These are phyloP conservation scores for Tulasnella sp. DNA, from an alignment of 768 basidiomycete species.

Conservation along the genomic window DNA sequence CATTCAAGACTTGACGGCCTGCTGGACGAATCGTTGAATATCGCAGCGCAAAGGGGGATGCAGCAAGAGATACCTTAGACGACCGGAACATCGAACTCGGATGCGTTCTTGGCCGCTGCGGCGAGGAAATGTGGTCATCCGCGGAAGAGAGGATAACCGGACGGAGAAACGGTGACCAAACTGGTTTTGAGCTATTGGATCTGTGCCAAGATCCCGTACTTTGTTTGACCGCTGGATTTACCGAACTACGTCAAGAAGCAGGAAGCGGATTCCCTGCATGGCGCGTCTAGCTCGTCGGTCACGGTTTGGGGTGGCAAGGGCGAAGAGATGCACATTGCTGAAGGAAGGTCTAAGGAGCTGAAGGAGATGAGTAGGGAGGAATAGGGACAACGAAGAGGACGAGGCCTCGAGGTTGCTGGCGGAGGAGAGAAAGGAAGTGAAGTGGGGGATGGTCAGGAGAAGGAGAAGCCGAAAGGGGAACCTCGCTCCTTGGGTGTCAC, in stretches of 20 bases:
- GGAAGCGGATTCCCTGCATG: background rate
- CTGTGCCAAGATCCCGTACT: slow-evolving; percentile 94
- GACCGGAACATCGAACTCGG: slow-evolving; percentile 61
- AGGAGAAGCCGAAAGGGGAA: slow-evolving; percentile 8
- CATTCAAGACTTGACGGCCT: slow-evolving; percentile 24
- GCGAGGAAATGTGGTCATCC: slow-evolving; percentile 91
- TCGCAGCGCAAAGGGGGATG: slow-evolving; percentile 19
- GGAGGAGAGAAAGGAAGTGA: background rate
- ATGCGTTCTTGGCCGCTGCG: slow-evolving; percentile 78
- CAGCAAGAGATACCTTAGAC: slow-evolving; percentile 2
- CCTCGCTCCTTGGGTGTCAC: slow-evolving; percentile 21
- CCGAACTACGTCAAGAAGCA: slow-evolving; percentile 29
- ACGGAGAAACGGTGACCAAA: slow-evolving; percentile 88
- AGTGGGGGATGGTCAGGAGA: background rate
- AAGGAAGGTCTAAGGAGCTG: slow-evolving; percentile 49
- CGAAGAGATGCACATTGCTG: slow-evolving; percentile 47
- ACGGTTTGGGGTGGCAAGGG: background rate
- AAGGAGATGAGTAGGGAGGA: slow-evolving; percentile 18
- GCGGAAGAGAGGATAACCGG: slow-evolving; percentile 93
- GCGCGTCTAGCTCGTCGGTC: background rate
- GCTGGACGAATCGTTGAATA: background rate
- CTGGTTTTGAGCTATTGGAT: slow-evolving; percentile 97
- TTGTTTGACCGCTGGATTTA: slow-evolving; percentile 85
- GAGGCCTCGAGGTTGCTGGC: too few relatives aligned
- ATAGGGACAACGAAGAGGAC: slow-evolving; percentile 6